Base-by-base conservation (phyloP, 1,284 basidiomycete genomes). In the Exobasidium cylindrosporum region DNA sequence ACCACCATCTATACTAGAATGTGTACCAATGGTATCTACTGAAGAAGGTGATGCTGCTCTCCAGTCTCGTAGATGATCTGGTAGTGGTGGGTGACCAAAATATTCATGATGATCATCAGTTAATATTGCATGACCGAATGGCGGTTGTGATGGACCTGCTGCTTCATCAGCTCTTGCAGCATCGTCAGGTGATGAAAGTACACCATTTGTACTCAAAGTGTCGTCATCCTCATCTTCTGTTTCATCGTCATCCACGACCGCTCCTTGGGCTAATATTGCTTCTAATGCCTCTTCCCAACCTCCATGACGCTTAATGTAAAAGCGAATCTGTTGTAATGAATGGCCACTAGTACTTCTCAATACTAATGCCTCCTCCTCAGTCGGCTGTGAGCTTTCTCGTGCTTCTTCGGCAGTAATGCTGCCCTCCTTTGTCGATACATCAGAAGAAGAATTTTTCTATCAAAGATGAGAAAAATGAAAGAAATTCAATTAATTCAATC, bases 61-160 rank as follows among this genome's bases (percentile, higher is more conserved):
- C 66, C 69, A 72, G 43, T 67, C 68, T 10, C 70, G 66, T 62
- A 72, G 63, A 44, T 70, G 70, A 46, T 72, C 70, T 21, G 70
- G 69, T 14, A 72, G 53, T 21, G 47, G 47, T 50, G 47, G 26
- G 26, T 50, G 47, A 50, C 21, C 17, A 24, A 13, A 24, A 6
- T 28, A 28, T 50, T 21, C 47, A 28, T 21, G 26, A 13, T 24
- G 21, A 50, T 50, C 47, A 45, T 32, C 13, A 17, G 49, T 54
- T n/a, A 29, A 21, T 5, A 40, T 43, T 31, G 53, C 53, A 55
- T 29, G 23, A 55, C 31, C 53, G n/a, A 5, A n/a, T 55, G 11
- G 23, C 13, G n/a, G 53, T 21, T 11, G 26, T 55, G 29, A 55
- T 11, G n/a, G 43, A 13, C 23, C 43, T 43, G 29, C 53, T 13